A percentile compares a stretch with the other conserved stretches of the same genome.
Conservation (phyloP, 176 grass and related monocot genomes). For the Oryza punctata region DNA sequence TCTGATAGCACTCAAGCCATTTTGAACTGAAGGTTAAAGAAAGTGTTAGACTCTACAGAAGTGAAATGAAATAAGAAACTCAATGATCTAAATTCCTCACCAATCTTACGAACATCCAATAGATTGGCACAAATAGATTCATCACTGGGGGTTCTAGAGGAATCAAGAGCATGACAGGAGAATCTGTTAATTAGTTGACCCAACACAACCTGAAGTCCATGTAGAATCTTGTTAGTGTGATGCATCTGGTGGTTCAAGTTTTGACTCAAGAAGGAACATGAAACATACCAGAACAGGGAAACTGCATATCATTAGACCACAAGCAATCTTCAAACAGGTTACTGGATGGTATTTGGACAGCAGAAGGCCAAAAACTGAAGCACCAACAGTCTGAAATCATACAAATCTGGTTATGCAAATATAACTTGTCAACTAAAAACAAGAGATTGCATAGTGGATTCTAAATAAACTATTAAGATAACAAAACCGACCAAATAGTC, state of each 20-base stretch:
- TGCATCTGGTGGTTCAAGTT: conserved; percentile 21
- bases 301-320: conserved; percentile 74
- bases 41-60: conserved; percentile 41
- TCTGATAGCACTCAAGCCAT: conserved; percentile 68
- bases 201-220: conserved; percentile 74
- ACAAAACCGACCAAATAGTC: neutral
- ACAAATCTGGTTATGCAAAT: conserved; percentile 34
- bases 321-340: conserved; percentile 85
- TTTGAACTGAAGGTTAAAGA: conserved; percentile 68
- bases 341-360: conserved; percentile 81
- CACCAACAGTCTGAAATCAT: conserved; percentile 72
- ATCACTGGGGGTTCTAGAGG: conserved; percentile 55
- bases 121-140: conserved; percentile 61
- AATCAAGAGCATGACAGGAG: conserved; percentile 77
- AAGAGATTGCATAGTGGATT: conserved; percentile 20
- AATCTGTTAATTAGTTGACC: conserved; percentile 87
- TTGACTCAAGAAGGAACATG: conserved; percentile 8
- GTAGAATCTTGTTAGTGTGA: conserved; percentile 22
- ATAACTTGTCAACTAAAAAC: conserved; percentile 26
- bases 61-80: conserved; percentile 22
- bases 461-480: conserved; percentile 20
- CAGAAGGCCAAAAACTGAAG: conserved; percentile 88
- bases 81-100: conserved; percentile 45
- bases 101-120: conserved; percentile 72
- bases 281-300: conserved; percentile 83